These are phyloP conservation scores for Clonostachys sp. DNA, from an alignment of 2,329 filamentous ascomycete species.

Conservation along the genomic window DNA sequence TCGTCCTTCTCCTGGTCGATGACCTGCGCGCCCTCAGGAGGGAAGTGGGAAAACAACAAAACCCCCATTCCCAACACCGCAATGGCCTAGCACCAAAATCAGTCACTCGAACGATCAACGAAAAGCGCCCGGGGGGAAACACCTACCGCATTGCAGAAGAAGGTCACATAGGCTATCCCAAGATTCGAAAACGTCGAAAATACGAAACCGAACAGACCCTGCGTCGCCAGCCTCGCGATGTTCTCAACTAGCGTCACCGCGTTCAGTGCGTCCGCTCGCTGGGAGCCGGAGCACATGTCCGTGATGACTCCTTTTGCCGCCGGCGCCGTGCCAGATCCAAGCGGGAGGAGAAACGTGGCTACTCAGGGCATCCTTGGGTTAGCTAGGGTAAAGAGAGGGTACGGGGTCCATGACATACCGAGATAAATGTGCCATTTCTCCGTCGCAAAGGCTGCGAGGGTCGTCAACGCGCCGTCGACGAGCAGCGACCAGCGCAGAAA, in stretches of 20 bases:
- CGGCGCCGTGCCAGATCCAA: slow-evolving; percentile 64
- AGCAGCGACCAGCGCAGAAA: slow-evolving; percentile 64
- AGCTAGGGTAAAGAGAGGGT: neutral
- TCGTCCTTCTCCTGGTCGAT: slow-evolving; percentile 13
- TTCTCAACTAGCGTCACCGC: slow-evolving; percentile 69
- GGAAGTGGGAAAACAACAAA: slow-evolving; percentile 35
- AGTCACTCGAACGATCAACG: neutral
- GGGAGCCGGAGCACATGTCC: slow-evolving; percentile 59
- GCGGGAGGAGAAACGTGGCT: slow-evolving; percentile 60
- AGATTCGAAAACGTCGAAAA: slow-evolving; percentile 59
- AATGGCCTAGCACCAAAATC: slow-evolving; percentile 32
- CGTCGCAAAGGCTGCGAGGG: slow-evolving; percentile 56
- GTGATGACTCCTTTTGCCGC: slow-evolving; percentile 71
- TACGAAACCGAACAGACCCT: slow-evolving; percentile 61
- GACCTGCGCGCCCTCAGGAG: slow-evolving; percentile 26
- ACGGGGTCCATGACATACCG: slow-evolving; percentile 21
- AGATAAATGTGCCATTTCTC: slow-evolving; percentile 66
- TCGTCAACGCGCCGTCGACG: slow-evolving; percentile 60
- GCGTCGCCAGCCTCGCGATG: slow-evolving; percentile 58
- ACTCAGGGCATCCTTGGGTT: neutral
- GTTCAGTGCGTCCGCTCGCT: slow-evolving; percentile 62
- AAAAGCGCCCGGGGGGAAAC: neutral
- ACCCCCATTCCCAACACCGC: slow-evolving; percentile 38
- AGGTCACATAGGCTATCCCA: slow-evolving; percentile 57
- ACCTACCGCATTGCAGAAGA: slow-evolving; percentile 61